Evolutionary conservation across 2,329 filamentous ascomycete genomes (phyloP).

Genomic region (Clarireedia homoeocarpa): DNA sequence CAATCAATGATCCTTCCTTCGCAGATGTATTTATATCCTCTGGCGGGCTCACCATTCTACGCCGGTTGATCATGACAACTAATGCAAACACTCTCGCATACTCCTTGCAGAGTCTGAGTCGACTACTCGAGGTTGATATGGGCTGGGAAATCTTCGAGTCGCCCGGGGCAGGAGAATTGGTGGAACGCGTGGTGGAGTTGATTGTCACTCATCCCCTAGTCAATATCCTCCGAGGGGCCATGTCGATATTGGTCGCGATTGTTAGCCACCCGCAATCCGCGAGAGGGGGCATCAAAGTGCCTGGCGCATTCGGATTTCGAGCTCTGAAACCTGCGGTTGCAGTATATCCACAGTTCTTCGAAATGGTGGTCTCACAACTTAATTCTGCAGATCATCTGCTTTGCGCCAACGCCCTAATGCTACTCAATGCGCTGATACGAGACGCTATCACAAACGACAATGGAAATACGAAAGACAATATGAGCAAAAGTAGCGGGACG

Average conservation of each 20-base stretch:
- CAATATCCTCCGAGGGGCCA: constrained; percentile 92
- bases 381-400: constrained; percentile 92
- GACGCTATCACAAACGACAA: constrained; percentile 76
- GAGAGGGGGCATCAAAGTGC: constrained; percentile 35
- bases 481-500: constrained; percentile 30
- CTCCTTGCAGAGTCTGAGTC: constrained; percentile 79
- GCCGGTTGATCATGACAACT: constrained; percentile 74
- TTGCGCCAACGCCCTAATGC: constrained; percentile 88
- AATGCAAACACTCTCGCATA: constrained; percentile 94
- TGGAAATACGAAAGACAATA: constrained; percentile 21
- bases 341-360: constrained; percentile 87
- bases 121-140: constrained; percentile 91
- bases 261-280: constrained; percentile 72
- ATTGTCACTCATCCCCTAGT: constrained; percentile 93
- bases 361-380: constrained; percentile 84
- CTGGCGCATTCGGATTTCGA: constrained; percentile 74
- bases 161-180: constrained; percentile 54
- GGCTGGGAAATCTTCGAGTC: constrained; percentile 85
- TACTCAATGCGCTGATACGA: constrained; percentile 91
- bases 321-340: constrained; percentile 88
- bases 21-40: constrained; percentile 93
- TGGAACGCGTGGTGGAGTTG: constrained; percentile 75
- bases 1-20: constrained; percentile 92
- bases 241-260: constrained; percentile 91
- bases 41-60: constrained; percentile 73